A percentile compares a stretch with the other conserved stretches of the same genome.
These are phyloP conservation scores for Kandelia obovata DNA, from an alignment of 345 rosid genomes.

Conservation along the genomic window DNA sequence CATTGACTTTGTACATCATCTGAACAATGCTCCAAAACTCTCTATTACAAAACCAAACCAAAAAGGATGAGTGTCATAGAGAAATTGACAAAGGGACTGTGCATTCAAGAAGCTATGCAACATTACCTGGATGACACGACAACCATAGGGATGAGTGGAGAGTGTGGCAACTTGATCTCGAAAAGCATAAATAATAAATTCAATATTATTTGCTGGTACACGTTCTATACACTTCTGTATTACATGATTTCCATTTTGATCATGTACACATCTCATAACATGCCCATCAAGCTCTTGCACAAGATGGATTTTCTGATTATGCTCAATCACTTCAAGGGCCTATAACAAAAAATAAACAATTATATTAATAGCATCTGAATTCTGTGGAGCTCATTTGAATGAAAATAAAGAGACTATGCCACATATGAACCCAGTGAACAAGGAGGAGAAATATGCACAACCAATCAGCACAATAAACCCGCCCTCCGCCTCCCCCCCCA, in stretches of 20 bases:
- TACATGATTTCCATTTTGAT: slow-evolving; percentile 97
- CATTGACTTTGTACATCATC: slow-evolving; percentile 68
- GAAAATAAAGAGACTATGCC: neutral
- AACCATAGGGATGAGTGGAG: slow-evolving; percentile 96
- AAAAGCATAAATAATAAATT: slow-evolving; percentile 78
- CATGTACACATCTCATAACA: slow-evolving; percentile 86
- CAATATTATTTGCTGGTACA: slow-evolving; percentile 68
- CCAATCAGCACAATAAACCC: no score
- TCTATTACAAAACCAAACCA: slow-evolving; percentile 37
- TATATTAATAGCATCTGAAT: neutral
- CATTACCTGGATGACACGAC: slow-evolving; percentile 92
- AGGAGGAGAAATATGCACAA: no score
- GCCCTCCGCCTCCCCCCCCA: no score
- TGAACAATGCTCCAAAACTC: slow-evolving; percentile 92
- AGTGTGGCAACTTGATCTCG: slow-evolving; percentile 78
- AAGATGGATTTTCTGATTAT: slow-evolving; percentile 70
- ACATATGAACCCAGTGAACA: neutral
- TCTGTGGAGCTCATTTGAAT: neutral
- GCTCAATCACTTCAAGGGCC: slow-evolving; percentile 98
- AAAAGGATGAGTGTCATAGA: neutral
- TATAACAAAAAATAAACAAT: slow-evolving; percentile 23
- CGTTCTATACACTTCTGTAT: slow-evolving; percentile 95
- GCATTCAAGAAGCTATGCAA: slow-evolving; percentile 9
- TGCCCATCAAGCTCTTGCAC: slow-evolving; percentile 89
- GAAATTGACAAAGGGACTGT: neutral